These are phyloP conservation scores for Barnettozyma sucrosica DNA, from an alignment of 805 yeast species.

Conservation along the genomic window DNA sequence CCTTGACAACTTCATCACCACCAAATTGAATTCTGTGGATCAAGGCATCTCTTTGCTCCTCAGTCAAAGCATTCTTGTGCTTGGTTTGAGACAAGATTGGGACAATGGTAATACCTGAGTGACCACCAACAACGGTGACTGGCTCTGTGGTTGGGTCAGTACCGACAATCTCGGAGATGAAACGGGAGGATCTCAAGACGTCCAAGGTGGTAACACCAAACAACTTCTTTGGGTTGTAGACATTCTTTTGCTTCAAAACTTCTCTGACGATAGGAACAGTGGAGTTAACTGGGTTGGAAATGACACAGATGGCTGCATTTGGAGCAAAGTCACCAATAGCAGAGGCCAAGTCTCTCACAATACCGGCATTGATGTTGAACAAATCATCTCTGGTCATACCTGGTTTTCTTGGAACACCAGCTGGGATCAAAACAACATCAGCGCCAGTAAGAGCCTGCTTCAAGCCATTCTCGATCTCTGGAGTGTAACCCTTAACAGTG, in stretches of 20 bases:
- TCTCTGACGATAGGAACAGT: slow-evolving; percentile 82
- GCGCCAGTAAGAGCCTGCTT: slow-evolving; percentile 67
- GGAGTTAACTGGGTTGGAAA: slow-evolving; percentile 81
- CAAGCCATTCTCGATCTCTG: slow-evolving; percentile 71
- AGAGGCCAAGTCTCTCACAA: slow-evolving; percentile 70
- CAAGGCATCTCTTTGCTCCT: slow-evolving; percentile 59
- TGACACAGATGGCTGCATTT: slow-evolving; percentile 58
- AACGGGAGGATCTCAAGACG: slow-evolving; percentile 70
- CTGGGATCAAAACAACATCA: slow-evolving; percentile 84
- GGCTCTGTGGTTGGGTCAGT: slow-evolving; percentile 13
- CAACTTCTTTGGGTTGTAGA: slow-evolving; percentile 68
- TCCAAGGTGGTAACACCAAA: slow-evolving; percentile 84
- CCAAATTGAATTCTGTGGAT: slow-evolving; percentile 91
- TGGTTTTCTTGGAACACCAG: slow-evolving; percentile 86
- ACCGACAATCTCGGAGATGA: slow-evolving; percentile 19
- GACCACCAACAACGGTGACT: slow-evolving; percentile 80
- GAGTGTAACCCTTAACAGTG: slow-evolving; percentile 79
- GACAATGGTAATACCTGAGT: slow-evolving; percentile 77
- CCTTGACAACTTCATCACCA: slow-evolving; percentile 93
- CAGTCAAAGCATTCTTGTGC: slow-evolving; percentile 53
- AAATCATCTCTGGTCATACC: slow-evolving; percentile 87
- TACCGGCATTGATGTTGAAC: slow-evolving; percentile 78
- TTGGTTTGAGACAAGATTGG: slow-evolving; percentile 71
- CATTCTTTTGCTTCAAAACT: slow-evolving; percentile 65
- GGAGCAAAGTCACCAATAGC: slow-evolving; percentile 64